phyloP scores from a whole-genome alignment of 2,329 filamentous ascomycete genomes.

The Penicillium expansum region DNA sequence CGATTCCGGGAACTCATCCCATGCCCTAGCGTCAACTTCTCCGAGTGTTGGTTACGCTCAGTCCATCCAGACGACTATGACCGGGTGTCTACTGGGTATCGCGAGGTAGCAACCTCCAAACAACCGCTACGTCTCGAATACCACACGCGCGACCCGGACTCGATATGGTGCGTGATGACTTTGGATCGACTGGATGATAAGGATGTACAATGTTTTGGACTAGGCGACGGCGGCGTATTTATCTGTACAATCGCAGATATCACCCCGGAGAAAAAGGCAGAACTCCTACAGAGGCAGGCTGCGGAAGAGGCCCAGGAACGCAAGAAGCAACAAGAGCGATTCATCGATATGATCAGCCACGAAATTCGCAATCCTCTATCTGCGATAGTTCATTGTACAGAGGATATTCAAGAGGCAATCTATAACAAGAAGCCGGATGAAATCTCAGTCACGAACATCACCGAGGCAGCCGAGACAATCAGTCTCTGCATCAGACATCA shows the following conservation, averaged over 20 bases:
- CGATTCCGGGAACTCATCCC: conserved; percentile 22
- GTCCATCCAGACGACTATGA: conserved; percentile 22
- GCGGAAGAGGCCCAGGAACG: conserved; percentile 78
- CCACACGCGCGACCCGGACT: conserved; percentile 13
- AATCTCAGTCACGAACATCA: conserved; percentile 56
- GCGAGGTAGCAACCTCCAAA: not conserved
- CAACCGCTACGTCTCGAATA: conserved; percentile 25
- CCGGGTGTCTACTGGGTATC: conserved; percentile 14
- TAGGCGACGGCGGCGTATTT: conserved; percentile 11
- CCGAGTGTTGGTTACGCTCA: conserved; percentile 17
- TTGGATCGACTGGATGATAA: conserved; percentile 14
- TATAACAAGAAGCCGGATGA: conserved; percentile 4
- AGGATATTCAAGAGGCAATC: conserved; percentile 39
- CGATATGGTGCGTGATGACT: conserved; percentile 22
- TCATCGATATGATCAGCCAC: conserved; percentile 68
- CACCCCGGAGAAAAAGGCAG: conserved; percentile 79
- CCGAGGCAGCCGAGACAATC: conserved; percentile 75
- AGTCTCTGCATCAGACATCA: conserved; percentile 75
- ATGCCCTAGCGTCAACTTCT: not conserved
- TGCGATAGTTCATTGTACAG: conserved; percentile 59
- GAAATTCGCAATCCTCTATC: conserved; percentile 58
- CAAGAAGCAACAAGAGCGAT: conserved; percentile 76
- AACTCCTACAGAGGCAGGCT: conserved; percentile 72
- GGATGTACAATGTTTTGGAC: conserved; percentile 11
- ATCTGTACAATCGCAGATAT: conserved; percentile 70